Evolutionary conservation across 768 basidiomycete species (phyloP).

Genomic region (Tricholoma sp.): DNA sequence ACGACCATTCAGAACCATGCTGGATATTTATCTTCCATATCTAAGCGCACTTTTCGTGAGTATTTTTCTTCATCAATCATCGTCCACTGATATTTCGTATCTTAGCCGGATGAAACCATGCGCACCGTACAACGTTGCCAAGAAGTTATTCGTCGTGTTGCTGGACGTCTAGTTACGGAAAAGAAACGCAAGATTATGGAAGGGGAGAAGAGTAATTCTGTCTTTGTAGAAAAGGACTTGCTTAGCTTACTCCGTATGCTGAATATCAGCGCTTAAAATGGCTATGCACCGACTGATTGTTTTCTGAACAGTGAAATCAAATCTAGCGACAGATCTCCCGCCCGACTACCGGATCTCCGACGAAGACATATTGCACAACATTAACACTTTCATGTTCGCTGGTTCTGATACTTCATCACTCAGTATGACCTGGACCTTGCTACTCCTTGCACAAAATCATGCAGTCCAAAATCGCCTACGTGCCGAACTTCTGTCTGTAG

Average conservation of each 20-base stretch:
- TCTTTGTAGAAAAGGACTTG: slow-evolving; percentile 65
- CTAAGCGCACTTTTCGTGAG: slow-evolving; percentile 52
- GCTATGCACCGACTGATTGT: not conserved
- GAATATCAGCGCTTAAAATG: not conserved
- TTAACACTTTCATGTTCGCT: slow-evolving; percentile 88
- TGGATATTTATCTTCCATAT: slow-evolving; percentile 56
- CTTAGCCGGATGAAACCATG: slow-evolving; percentile 49
- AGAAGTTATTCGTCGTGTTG: slow-evolving; percentile 59
- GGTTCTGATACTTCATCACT: slow-evolving; percentile 87
- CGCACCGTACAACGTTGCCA: slow-evolving; percentile 52
- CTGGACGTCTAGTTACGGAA: slow-evolving; percentile 71
- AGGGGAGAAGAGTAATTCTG: slow-evolving; percentile 44
- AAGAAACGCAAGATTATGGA: slow-evolving; percentile 73
- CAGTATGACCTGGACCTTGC: slow-evolving; percentile 79
- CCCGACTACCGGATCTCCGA: slow-evolving; percentile 76
- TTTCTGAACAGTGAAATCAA: slow-evolving; percentile 66
- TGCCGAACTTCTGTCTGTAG: slow-evolving; percentile 52
- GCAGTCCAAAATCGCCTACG: slow-evolving; percentile 67
- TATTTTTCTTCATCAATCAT: slow-evolving; percentile 9
- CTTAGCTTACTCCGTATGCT: slow-evolving; percentile 70
- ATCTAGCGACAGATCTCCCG: slow-evolving; percentile 64
- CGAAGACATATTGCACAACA: slow-evolving; percentile 78
- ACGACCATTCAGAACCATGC: slow-evolving; percentile 35
- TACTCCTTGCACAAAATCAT: slow-evolving; percentile 64
- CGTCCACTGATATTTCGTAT: not conserved